These are phyloP conservation scores for Aspergillus fructus DNA, from an alignment of 2,329 filamentous ascomycete species.

Conservation along the genomic window DNA sequence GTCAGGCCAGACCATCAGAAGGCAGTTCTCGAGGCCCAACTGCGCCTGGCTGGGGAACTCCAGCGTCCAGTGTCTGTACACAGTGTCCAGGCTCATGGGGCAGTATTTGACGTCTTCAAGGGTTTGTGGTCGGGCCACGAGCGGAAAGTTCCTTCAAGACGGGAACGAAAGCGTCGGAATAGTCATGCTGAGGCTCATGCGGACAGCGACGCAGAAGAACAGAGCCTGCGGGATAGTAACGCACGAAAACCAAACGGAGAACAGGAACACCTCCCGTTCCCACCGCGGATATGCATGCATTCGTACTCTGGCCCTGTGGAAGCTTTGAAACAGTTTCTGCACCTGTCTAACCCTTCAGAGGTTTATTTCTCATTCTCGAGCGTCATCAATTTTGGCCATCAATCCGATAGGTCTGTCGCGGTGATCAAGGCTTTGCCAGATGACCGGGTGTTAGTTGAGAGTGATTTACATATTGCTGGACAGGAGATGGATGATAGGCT, in stretches of 20 bases:
- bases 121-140: conserved; percentile 61
- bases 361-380: conserved; percentile 88
- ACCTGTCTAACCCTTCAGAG: conserved; percentile 68
- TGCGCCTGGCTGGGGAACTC: conserved; percentile 59
- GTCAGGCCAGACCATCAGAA: conserved; percentile 60
- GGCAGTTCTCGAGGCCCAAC: conserved; percentile 56
- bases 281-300: conserved; percentile 87
- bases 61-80: conserved; percentile 60
- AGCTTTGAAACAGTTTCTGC: conserved; percentile 73
- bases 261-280: conserved; percentile 61
- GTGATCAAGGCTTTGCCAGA: conserved; percentile 72
- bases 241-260: neutral
- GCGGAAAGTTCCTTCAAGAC: conserved; percentile 49
- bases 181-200: conserved; percentile 33
- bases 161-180: conserved; percentile 40
- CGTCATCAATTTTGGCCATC: conserved; percentile 71
- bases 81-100: conserved; percentile 63
- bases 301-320: conserved; percentile 82
- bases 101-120: conserved; percentile 56
- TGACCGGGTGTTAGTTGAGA: conserved; percentile 79
- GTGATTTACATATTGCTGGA: conserved; percentile 83
- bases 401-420: conserved; percentile 60
- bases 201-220: conserved; percentile 29
- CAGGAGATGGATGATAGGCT: conserved; percentile 74
- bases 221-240: neutral